phyloP scores from a whole-genome alignment of 768 basidiomycete species.

The Amanita phalloides region DNA sequence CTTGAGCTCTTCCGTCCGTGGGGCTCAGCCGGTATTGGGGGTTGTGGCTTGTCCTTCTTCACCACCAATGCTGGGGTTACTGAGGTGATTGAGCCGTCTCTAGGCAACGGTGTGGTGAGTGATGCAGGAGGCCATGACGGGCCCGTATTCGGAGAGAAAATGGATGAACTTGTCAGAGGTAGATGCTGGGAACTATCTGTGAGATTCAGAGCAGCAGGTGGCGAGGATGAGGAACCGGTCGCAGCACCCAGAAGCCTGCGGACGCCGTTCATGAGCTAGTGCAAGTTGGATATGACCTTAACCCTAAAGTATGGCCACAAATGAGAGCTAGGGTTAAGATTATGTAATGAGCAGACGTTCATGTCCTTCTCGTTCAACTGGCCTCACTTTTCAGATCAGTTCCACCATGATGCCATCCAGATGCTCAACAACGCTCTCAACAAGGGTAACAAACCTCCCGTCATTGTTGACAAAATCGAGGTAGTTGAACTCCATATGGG shows the following conservation, averaged over 20 bases:
- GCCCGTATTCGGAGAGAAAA: background rate
- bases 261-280: slow-evolving; percentile 54
- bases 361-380: slow-evolving; percentile 94
- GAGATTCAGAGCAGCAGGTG: background rate
- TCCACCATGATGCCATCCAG: slow-evolving; percentile 90
- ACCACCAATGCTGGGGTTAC: background rate
- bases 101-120: slow-evolving; percentile 1
- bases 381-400: slow-evolving; percentile 95
- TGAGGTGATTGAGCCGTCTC: background rate
- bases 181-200: background rate
- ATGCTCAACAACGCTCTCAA: slow-evolving; percentile 97
- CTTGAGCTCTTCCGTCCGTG: background rate
- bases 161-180: background rate
- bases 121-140: slow-evolving; percentile 7
- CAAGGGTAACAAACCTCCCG: slow-evolving; percentile 94
- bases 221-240: slow-evolving; percentile 10
- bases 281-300: slow-evolving; percentile 9
- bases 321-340: background rate
- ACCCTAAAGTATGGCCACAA: slow-evolving; percentile 10
- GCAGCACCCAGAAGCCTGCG: slow-evolving; percentile 49
- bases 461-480: slow-evolving; percentile 95
- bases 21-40: background rate
- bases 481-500: slow-evolving; percentile 99
- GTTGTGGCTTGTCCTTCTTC: slow-evolving; percentile 2
- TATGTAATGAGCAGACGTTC: slow-evolving; percentile 7